phyloP scores from a whole-genome alignment of 768 basidiomycete species.

The Aureoboletus auriporus region DNA sequence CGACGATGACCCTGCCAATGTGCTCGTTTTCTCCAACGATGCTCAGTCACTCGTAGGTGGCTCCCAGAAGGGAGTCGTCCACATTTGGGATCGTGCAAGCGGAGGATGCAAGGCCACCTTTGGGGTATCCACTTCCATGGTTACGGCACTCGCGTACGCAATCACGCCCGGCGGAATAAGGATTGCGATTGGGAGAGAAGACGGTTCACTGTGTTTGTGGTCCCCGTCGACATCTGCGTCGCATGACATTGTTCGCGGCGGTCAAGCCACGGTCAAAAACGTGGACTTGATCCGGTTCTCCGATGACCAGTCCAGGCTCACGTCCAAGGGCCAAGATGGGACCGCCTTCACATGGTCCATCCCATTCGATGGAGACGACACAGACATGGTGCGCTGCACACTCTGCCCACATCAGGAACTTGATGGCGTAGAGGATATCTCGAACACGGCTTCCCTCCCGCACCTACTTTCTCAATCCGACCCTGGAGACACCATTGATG shows the following conservation, averaged over 20 bases:
- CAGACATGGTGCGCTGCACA: not conserved
- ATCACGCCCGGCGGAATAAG: not conserved
- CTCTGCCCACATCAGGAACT: not conserved
- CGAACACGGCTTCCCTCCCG: not conserved
- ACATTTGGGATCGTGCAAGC: slow-evolving; percentile 16
- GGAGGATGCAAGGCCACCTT: slow-evolving; percentile 12
- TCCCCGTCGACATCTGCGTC: slow-evolving; percentile 10
- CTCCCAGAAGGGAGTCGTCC: slow-evolving; percentile 10
- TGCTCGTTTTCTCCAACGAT: slow-evolving; percentile 16
- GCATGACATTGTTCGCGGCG: slow-evolving; percentile 3
- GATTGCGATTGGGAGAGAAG: slow-evolving; percentile 17
- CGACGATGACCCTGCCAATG: not conserved
- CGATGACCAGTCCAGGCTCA: slow-evolving; percentile 3
- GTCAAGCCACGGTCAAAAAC: slow-evolving; percentile 4
- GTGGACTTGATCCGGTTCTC: slow-evolving; percentile 10
- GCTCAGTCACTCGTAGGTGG: slow-evolving; percentile 16
- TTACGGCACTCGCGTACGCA: slow-evolving; percentile 17
- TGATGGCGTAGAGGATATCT: not conserved
- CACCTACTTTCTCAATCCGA: slow-evolving; percentile 10
- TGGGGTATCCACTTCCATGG: not conserved
- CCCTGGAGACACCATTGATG: slow-evolving; percentile 6
- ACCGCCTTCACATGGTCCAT: slow-evolving; percentile 5
- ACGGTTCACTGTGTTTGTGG: slow-evolving; percentile 18
- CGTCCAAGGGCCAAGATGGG: slow-evolving; percentile 11
- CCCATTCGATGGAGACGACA: not conserved